phyloP scores from a whole-genome alignment of 2,329 filamentous ascomycete genomes.

The Allantophomopsis lycopodina region DNA sequence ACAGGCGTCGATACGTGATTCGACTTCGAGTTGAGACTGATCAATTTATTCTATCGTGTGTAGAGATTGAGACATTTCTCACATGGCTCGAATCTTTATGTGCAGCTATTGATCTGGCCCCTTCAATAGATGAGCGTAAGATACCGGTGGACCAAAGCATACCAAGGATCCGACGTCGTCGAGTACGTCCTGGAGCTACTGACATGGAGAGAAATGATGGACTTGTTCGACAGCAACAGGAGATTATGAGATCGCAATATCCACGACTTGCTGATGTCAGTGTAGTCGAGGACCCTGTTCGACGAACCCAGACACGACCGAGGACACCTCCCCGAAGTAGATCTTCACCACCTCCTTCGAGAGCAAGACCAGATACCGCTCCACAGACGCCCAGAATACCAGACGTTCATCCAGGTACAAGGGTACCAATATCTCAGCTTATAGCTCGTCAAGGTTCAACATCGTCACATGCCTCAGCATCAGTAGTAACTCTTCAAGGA shows the following conservation, averaged over 20 bases:
- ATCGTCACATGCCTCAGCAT: not conserved
- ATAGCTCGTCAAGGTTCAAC: not conserved
- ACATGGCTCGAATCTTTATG: slow-evolving; percentile 56
- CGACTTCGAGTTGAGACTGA: slow-evolving; percentile 61
- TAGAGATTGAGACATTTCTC: slow-evolving; percentile 50
- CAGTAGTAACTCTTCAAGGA: too few species aligned
- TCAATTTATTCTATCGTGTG: slow-evolving; percentile 57
- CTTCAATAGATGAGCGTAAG: slow-evolving; percentile 56
- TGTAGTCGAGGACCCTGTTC: not conserved
- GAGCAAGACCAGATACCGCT: not conserved
- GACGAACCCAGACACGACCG: not conserved
- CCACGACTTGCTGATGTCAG: slow-evolving; percentile 6
- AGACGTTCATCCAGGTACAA: not conserved
- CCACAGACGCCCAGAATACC: not conserved
- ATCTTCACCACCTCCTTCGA: not conserved
- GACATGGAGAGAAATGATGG: slow-evolving; percentile 4
- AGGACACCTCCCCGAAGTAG: slow-evolving; percentile 2
- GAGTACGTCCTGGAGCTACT: slow-evolving; percentile 7
- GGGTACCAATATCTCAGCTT: not conserved
- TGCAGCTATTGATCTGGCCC: slow-evolving; percentile 60
- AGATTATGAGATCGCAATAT: slow-evolving; percentile 11
- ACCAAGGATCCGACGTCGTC: slow-evolving; percentile 23
- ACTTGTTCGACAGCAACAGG: slow-evolving; percentile 10
- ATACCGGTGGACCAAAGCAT: slow-evolving; percentile 48
- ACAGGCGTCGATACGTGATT: slow-evolving; percentile 48